Conservation (phyloP, 805 yeast species). For the Metschnikowia shivogae region DNA sequence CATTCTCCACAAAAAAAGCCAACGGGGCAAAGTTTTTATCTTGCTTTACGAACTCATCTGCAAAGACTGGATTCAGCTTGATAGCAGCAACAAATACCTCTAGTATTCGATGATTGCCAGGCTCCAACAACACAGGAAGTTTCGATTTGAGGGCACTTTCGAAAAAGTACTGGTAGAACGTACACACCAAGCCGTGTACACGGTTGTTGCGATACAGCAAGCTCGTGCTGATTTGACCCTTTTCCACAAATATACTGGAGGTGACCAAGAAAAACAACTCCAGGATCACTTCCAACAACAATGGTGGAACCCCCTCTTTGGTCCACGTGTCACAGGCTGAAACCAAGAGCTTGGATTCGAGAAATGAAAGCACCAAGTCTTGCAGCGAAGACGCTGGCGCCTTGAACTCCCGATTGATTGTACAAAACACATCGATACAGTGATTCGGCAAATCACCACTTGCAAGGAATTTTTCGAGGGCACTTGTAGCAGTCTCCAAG, state of each 20-base stretch:
- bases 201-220: slow-evolving; percentile 10
- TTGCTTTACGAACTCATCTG: slow-evolving; percentile 8
- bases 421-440: slow-evolving; percentile 11
- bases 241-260: slow-evolving; percentile 7
- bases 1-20: slow-evolving; percentile 7
- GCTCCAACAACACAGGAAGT: slow-evolving; percentile 5
- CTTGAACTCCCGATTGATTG: slow-evolving; percentile 13
- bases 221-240: slow-evolving; percentile 8
- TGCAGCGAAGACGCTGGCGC: slow-evolving; percentile 8
- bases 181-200: slow-evolving; percentile 8
- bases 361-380: slow-evolving; percentile 8
- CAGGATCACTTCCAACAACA: slow-evolving; percentile 8
- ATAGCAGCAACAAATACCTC: slow-evolving; percentile 6
- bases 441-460: slow-evolving; percentile 12
- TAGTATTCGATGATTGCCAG: slow-evolving; percentile 5
- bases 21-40: slow-evolving; percentile 8
- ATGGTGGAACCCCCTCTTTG: slow-evolving; percentile 3
- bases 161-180: slow-evolving; percentile 10
- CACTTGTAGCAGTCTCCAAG: slow-evolving; percentile 13
- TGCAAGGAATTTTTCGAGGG: slow-evolving; percentile 10
- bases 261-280: slow-evolving; percentile 11
- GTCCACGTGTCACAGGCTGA: slow-evolving; percentile 13
- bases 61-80: slow-evolving; percentile 5
- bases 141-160: neutral
- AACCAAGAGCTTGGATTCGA: slow-evolving; percentile 11